Base-by-base conservation (phyloP, 1,139 yeast species). In the Pneumocystis oryctolagi region DNA sequence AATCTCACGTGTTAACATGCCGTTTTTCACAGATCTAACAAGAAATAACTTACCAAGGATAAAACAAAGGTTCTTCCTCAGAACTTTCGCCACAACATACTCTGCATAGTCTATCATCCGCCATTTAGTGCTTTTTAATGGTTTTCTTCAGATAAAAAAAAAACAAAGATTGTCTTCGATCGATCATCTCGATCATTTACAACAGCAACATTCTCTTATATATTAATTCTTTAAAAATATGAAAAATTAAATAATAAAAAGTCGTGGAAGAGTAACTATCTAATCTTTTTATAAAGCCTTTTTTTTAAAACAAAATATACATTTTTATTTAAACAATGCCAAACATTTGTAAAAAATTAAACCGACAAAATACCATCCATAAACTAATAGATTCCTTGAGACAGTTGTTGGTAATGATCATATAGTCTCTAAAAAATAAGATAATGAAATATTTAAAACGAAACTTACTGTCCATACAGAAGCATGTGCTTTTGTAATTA, bases 71-170 rank as follows among this genome's bases (percentile, higher is more conserved):
- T 67, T 88, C 92, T 1, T 80, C 82, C 0, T 75, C 76, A 0
- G 94, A 82, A n/a, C 83, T 92, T 70, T 89, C 97, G 61, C 95
- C 92, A 64, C 96, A 85, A 73, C 99, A 92, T 63, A 92, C 90
- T 66, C 98, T 85, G 73, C 99, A 94, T 1, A 84, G 79, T 53
- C 79, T 78, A 64, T 78, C 80, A n/a, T 74, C 77, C 34, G 30
- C 60, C 34, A 30, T 25, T 31, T 47, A 5, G 5, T 58, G 58
- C 63, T 60, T 60, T 61, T 57, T 30, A 30, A 47, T 42, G 55
- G 55, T 2, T 4, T 47, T 28, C 3, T 12, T 47, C 4, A 16
- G 40, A 37, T 37, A 16, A 37, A 25, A 47, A 47, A 47, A 47
- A 20, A 20, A 47, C 20, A 14, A 47, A 47, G 16, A 6, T 47